phyloP scores from a whole-genome alignment of 2,329 filamentous ascomycete genomes.

The Penicillium sp. region DNA sequence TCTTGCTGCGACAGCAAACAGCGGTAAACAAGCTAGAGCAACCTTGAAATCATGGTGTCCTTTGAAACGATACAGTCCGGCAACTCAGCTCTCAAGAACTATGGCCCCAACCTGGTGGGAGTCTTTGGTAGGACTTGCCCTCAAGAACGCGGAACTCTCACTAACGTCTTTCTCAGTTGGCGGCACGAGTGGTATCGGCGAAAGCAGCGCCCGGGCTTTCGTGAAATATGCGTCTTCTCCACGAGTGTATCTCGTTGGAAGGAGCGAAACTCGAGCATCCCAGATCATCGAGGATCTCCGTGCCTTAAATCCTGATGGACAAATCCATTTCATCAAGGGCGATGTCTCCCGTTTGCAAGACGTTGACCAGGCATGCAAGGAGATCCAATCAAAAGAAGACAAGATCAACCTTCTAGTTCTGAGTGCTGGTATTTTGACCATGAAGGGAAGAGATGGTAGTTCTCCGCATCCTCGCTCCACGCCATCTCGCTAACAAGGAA shows the following conservation, averaged over 20 bases:
- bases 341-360: conserved; percentile 56
- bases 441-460: conserved; percentile 19
- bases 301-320: conserved; percentile 47
- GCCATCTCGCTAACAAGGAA: conserved; percentile 1
- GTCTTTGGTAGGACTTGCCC: conserved; percentile 50
- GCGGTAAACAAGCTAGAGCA: not conserved
- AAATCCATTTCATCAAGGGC: conserved; percentile 50
- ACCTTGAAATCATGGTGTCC: conserved; percentile 8
- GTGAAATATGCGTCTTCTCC: conserved; percentile 44
- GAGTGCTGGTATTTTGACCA: conserved; percentile 26
- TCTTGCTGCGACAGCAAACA: not conserved
- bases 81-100: conserved; percentile 15
- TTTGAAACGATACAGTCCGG: conserved; percentile 7
- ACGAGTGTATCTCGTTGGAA: conserved; percentile 56
- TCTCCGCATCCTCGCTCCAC: too few species aligned
- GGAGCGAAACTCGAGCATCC: conserved; percentile 39
- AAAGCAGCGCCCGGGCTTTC: conserved; percentile 27
- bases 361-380: conserved; percentile 53
- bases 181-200: conserved; percentile 31
- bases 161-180: conserved; percentile 19
- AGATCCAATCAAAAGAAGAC: conserved; percentile 42
- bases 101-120: conserved; percentile 38
- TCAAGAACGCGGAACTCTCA: conserved; percentile 41
- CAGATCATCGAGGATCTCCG: conserved; percentile 48
- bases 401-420: conserved; percentile 34